Percentiles rank a stretch among this genome's conserved stretches.
Evolutionary conservation across 768 basidiomycete species (phyloP).

Genomic region (Pisolithus microcarpus): DNA sequence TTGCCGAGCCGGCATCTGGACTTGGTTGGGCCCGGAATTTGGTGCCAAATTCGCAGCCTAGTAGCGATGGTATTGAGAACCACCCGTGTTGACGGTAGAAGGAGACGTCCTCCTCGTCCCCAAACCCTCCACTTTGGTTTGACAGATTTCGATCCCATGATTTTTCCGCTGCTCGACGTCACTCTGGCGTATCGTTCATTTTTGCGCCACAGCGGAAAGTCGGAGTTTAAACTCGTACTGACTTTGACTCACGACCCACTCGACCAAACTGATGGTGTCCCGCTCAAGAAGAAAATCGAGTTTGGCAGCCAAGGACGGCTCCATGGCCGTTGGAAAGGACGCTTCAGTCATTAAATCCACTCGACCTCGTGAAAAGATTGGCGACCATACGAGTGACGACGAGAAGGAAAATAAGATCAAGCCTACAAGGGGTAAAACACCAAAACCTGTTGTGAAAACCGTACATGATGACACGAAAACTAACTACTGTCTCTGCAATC

Average conservation of each 20-base stretch:
- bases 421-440: slow-evolving; percentile 12
- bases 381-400: slow-evolving; percentile 18
- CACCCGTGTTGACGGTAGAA: too few relatives aligned
- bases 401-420: slow-evolving; percentile 27
- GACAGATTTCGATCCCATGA: too few relatives aligned
- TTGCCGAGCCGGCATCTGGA: too few relatives aligned
- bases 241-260: slow-evolving; percentile 18
- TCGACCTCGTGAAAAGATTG: slow-evolving; percentile 16
- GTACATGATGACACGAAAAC: slow-evolving; percentile 16
- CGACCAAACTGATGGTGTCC: slow-evolving; percentile 32
- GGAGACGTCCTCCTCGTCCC: too few relatives aligned
- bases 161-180: background rate
- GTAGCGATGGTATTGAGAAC: too few relatives aligned
- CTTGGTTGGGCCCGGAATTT: too few relatives aligned
- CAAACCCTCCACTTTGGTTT: too few relatives aligned
- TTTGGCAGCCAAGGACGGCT: slow-evolving; percentile 10
- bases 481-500: slow-evolving; percentile 56
- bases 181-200: background rate
- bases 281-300: slow-evolving; percentile 40
- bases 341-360: background rate
- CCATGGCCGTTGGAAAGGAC: slow-evolving; percentile 1
- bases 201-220: slow-evolving; percentile 19
- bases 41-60: too few relatives aligned
- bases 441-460: slow-evolving; percentile 15
- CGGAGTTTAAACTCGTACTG: slow-evolving; percentile 29